Evolutionary conservation across 164 flowering plant genomes (phyloP).

Genomic region (Houttuynia cordata): DNA sequence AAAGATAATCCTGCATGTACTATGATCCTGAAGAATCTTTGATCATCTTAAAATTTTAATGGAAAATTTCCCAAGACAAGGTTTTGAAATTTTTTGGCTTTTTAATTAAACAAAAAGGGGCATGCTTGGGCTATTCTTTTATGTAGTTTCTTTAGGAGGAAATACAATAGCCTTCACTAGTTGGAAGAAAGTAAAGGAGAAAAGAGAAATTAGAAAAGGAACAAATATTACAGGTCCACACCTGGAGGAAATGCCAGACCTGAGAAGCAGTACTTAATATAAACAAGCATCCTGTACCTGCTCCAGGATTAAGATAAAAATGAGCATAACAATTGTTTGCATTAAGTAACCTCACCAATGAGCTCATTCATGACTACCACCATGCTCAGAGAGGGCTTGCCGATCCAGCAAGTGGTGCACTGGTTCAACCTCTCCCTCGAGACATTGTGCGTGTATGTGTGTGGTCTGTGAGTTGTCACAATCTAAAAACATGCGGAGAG

Average conservation of each 20-base stretch:
- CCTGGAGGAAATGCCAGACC: slow-evolving; percentile 99
- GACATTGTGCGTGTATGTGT: neutral
- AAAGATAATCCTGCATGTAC: too few relatives aligned
- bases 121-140: too few relatives aligned
- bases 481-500: neutral
- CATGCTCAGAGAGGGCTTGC: too few relatives aligned
- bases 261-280: slow-evolving; percentile 90
- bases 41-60: too few relatives aligned
- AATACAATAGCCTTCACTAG: neutral
- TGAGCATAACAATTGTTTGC: neutral
- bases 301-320: slow-evolving; percentile 12
- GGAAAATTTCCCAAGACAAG: too few relatives aligned
- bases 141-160: neutral
- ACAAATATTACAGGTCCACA: slow-evolving; percentile 1
- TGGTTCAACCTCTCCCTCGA: neutral
- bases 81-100: too few relatives aligned
- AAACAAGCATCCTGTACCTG: slow-evolving; percentile 96
- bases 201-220: neutral
- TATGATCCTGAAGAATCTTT: too few relatives aligned
- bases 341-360: too few relatives aligned
- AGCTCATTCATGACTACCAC: too few relatives aligned
- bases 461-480: neutral
- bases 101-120: too few relatives aligned
- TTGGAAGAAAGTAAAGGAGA: neutral
- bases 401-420: neutral